Evolutionary conservation across 2,329 filamentous ascomycete genomes (phyloP), one percentile per base, ranked within the genome.

Genomic region (Westerdykella aurantiaca): DNA sequence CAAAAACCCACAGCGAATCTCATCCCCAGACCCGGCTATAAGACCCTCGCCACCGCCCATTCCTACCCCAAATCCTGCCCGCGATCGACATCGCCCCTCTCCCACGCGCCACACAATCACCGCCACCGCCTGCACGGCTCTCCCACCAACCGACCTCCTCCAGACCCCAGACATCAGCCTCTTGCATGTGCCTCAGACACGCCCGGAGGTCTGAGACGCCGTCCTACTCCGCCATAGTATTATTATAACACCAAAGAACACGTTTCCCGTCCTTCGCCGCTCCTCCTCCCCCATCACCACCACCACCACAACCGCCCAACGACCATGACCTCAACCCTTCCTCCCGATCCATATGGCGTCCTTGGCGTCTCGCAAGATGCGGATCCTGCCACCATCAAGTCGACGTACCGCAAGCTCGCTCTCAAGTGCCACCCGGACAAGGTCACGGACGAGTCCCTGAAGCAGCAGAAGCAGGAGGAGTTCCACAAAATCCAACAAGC

Each of bases 401-500:
- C 80, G 41, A 85, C 87, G 13, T 83, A 95, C 71, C 82, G 86
- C 57, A 95, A 94, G 67, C 81, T 94, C 34, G 87, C 88, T 31
- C 79, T 95, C 55, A 88, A 86, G 67, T 90, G 85, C 63, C 90
- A 96, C 57, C 90, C 90, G 29, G 90, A 96, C 74, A 95, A 95
- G 71, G 81, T 95, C 50, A 83, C 88, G 53, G 81, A 95, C 58
- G 81, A 84, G 42, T 74, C 80, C 13, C 73, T 86, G 58, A 94
- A 93, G 69, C 80, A 81, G 46, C 73, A 81, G 56, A 94, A 90
- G 67, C 82, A 86, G 56, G 83, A 88, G 56, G 84, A 95, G 68
- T 98, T 97, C 61, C 89, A 96, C 69, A 83, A 82, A 64, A 87
- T 97, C 29, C 90, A 96, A 67, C 81, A 90, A 57, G 90, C 93